Evolutionary conservation across 257 asterid species (phyloP).

Genomic region (Solanum appendiculatum): DNA sequence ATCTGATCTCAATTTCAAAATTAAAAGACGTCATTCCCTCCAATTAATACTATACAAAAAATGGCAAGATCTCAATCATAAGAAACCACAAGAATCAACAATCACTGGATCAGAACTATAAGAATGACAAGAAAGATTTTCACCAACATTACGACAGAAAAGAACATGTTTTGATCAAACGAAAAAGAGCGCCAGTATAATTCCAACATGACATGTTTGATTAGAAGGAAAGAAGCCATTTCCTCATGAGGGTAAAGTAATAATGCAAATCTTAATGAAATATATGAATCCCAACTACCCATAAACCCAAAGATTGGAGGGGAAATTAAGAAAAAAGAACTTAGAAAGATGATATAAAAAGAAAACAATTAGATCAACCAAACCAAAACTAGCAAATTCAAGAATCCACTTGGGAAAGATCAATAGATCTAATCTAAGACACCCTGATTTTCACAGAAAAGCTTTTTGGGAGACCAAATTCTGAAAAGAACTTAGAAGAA

Average conservation of each 20-base stretch:
- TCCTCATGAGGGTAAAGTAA: background rate
- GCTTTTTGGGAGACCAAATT: background rate
- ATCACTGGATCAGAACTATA: background rate
- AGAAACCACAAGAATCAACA: background rate
- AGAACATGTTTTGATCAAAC: background rate
- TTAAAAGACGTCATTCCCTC: background rate
- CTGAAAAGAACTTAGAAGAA: background rate
- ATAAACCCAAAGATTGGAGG: background rate
- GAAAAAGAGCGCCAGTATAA: background rate
- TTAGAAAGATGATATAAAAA: background rate
- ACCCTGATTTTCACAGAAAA: background rate
- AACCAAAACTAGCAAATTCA: background rate
- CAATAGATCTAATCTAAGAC: background rate
- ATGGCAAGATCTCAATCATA: background rate
- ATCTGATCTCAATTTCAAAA: background rate
- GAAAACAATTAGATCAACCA: background rate
- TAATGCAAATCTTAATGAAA: background rate
- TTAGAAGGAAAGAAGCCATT: background rate
- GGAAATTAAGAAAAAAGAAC: background rate
- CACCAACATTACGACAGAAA: background rate
- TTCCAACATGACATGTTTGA: background rate
- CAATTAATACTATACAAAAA: background rate
- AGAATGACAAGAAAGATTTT: background rate
- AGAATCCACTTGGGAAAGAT: background rate
- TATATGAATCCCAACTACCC: background rate